These are phyloP conservation scores for Plenodomus biglobosus DNA, from an alignment of 2,329 filamentous ascomycete genomes.

Conservation along the genomic window DNA sequence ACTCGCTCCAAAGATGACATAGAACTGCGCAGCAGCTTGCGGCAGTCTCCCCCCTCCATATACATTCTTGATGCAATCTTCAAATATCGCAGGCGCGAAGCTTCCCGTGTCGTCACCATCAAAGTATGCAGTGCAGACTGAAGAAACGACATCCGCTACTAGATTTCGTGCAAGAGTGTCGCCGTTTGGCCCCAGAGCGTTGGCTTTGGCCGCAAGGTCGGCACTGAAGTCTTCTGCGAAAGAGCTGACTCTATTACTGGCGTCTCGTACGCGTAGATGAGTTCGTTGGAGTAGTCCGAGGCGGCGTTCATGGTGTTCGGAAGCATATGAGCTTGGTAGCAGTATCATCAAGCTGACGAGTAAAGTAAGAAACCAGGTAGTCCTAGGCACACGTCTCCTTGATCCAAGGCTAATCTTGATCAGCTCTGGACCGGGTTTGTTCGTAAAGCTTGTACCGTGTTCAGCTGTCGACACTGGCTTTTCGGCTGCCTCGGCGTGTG, in stretches of 20 bases:
- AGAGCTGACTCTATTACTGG: slow-evolving; percentile 16
- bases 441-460: neutral
- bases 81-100: slow-evolving; percentile 16
- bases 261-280: slow-evolving; percentile 14
- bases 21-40: slow-evolving; percentile 16
- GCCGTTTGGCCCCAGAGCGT: slow-evolving; percentile 17
- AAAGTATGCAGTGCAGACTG: slow-evolving; percentile 23
- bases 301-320: neutral
- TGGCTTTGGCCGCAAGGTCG: slow-evolving; percentile 15
- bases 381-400: slow-evolving; percentile 3
- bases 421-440: neutral
- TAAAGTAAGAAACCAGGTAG: slow-evolving; percentile 7
- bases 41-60: slow-evolving; percentile 17
- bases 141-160: slow-evolving; percentile 19
- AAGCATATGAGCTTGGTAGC: slow-evolving; percentile 11
- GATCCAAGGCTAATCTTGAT: slow-evolving; percentile 6
- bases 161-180: slow-evolving; percentile 21
- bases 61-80: slow-evolving; percentile 20
- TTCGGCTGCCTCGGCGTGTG: slow-evolving; percentile 1
- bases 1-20: slow-evolving; percentile 24
- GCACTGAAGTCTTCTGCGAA: slow-evolving; percentile 17
- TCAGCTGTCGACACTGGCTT: neutral
- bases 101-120: slow-evolving; percentile 7
- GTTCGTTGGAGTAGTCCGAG: slow-evolving; percentile 8
- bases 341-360: slow-evolving; percentile 14